Conservation (phyloP, 805 yeast species). For the Candida ascalaphidarum region DNA sequence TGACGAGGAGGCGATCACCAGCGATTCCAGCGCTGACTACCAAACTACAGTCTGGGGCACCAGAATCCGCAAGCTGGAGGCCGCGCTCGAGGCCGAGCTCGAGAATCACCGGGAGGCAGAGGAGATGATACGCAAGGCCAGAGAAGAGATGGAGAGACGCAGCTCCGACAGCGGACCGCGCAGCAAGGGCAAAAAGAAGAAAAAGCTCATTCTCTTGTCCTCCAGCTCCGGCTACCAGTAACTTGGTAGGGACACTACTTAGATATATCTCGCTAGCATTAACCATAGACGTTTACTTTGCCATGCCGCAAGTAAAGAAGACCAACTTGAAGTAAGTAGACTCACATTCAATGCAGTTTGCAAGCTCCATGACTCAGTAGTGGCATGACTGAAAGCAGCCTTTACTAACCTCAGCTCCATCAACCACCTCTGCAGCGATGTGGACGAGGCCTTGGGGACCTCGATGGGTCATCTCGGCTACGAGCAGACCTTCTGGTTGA, state of each 20-base stretch:
- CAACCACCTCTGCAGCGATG: conserved; percentile 36
- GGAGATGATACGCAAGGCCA: conserved; percentile 45
- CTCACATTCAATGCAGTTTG: no score
- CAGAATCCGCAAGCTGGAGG: conserved; percentile 34
- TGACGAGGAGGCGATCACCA: conserved; percentile 1
- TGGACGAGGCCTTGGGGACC: conserved; percentile 40
- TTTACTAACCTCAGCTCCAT: conserved; percentile 25
- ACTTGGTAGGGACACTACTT: background rate
- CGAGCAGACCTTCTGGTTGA: conserved; percentile 35
- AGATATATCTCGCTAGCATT: background rate
- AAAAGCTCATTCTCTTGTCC: conserved; percentile 31
- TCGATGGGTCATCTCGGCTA: conserved; percentile 37
- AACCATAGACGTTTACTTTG: background rate
- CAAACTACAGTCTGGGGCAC: conserved; percentile 77
- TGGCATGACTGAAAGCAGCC: no score
- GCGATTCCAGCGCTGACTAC: conserved; percentile 10
- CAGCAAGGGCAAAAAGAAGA: conserved; percentile 26
- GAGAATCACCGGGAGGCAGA: conserved; percentile 42
- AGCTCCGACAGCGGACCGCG: conserved; percentile 7
- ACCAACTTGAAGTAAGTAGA: conserved; percentile 16
- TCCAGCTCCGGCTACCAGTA: conserved; percentile 2
- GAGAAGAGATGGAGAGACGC: conserved; percentile 34
- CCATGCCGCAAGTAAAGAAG: conserved; percentile 11
- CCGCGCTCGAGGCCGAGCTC: conserved; percentile 18
- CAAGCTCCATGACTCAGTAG: background rate